These are phyloP conservation scores for Solanum infundibuliforme DNA, from an alignment of 257 asterid genomes.

Conservation along the genomic window DNA sequence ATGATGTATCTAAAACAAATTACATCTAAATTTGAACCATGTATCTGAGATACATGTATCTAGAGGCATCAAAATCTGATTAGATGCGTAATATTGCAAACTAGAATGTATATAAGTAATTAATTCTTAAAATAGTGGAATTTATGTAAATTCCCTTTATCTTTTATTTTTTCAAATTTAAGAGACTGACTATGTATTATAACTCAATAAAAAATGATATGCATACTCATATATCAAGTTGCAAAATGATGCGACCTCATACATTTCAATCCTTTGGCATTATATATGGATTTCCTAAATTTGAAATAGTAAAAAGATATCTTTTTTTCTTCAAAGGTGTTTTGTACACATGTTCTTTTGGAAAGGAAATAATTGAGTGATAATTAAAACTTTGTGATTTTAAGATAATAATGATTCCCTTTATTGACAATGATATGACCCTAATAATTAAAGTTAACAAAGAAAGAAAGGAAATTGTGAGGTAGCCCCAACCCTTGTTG, in stretches of 20 bases:
- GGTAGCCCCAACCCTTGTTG: neutral
- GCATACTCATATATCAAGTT: neutral
- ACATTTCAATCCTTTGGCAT: neutral
- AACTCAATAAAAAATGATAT: neutral
- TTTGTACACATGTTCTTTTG: neutral
- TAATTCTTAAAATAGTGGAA: accelerated
- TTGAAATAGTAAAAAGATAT: neutral
- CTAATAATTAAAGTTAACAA: neutral
- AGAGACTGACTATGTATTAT: neutral
- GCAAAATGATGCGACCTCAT: neutral
- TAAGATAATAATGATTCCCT: neutral
- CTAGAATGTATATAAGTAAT: no score
- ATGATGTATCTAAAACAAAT: no score
- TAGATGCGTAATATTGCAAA: no score
- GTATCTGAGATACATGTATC: neutral
- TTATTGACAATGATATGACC: neutral
- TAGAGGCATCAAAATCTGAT: neutral
- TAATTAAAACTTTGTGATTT: neutral
- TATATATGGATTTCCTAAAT: neutral
- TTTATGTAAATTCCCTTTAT: no score
- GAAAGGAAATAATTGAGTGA: neutral
- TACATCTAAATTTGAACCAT: no score
- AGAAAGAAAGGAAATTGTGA: neutral
- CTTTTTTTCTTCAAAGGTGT: neutral
- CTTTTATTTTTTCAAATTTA: no score